These are phyloP conservation scores for Hypoxylon sp. DNA, from an alignment of 2,329 filamentous ascomycete genomes.

Conservation along the genomic window DNA sequence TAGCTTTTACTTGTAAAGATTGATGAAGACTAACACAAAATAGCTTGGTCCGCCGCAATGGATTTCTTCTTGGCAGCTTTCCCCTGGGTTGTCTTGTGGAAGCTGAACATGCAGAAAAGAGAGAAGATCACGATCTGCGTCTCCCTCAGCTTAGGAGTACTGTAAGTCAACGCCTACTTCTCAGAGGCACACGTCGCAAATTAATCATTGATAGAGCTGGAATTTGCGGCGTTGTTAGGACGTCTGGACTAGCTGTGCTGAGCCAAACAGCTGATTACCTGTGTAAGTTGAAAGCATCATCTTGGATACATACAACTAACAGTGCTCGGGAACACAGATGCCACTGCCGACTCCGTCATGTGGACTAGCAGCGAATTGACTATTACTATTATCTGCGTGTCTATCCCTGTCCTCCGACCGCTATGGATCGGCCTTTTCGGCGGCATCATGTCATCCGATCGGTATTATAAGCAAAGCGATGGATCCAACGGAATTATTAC, in stretches of 20 bases:
- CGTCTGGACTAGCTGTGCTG: conserved; percentile 28
- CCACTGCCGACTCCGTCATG: conserved; percentile 40
- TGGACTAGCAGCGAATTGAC: conserved; percentile 43
- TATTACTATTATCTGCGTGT: conserved; percentile 42
- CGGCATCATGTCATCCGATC: conserved; percentile 15
- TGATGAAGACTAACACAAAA: conserved; percentile 3
- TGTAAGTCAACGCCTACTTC: conserved; percentile 25
- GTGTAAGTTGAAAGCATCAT: conserved; percentile 23
- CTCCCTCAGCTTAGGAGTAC: conserved; percentile 39
- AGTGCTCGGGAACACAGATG: conserved; percentile 15
- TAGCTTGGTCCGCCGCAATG: conserved; percentile 44
- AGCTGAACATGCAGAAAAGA: conserved; percentile 41
- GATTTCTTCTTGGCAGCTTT: conserved; percentile 45
- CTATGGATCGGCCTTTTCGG: conserved; percentile 33
- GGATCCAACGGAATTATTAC: conserved; percentile 25
- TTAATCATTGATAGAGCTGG: conserved; percentile 34
- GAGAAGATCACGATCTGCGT: conserved; percentile 42
- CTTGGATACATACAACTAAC: neutral
- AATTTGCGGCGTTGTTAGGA: conserved; percentile 40
- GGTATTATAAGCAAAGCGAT: conserved; percentile 31
- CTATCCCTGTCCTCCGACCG: conserved; percentile 42
- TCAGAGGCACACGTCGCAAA: neutral
- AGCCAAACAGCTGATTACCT: conserved; percentile 34
- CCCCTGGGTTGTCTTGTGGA: conserved; percentile 39
- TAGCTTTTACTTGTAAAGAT: neutral